A percentile compares a stretch with the other conserved stretches of the same genome.
Conservation (phyloP, 2,329 filamentous ascomycete species). For the Diplodia mutila region DNA sequence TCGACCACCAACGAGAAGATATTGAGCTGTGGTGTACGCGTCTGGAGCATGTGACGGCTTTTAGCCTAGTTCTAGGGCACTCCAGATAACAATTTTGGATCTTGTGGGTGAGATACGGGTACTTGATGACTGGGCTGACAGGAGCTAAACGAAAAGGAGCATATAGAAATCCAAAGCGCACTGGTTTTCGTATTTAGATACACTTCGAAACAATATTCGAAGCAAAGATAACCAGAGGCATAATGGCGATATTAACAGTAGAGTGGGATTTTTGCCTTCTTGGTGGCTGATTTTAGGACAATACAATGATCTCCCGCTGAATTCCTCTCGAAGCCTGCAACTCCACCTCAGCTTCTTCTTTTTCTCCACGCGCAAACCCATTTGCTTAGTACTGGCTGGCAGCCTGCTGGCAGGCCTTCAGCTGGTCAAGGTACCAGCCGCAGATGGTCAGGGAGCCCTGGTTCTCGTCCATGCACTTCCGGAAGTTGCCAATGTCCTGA, state of each 20-base stretch:
- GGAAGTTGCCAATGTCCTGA: constrained; percentile 81
- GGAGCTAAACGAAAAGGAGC: no score
- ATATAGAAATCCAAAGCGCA: no score
- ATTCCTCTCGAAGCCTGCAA: not conserved
- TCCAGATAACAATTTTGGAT: no score
- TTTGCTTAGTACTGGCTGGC: constrained; percentile 51
- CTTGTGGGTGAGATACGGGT: no score
- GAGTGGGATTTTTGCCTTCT: constrained; percentile 4
- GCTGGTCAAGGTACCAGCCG: constrained; percentile 96
- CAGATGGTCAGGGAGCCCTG: constrained; percentile 93
- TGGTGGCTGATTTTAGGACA: not conserved
- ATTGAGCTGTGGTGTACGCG: no score
- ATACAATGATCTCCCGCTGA: not conserved
- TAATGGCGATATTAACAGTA: not conserved
- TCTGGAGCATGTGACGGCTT: no score
- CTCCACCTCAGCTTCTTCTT: not conserved
- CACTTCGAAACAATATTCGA: not conserved
- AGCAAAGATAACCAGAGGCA: not conserved
- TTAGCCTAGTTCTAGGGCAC: no score
- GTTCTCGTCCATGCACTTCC: constrained; percentile 95
- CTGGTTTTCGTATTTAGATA: no score
- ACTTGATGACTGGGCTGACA: no score
- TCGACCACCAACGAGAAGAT: no score
- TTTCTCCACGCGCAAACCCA: not conserved
- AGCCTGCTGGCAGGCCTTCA: constrained; percentile 60